Conservation (phyloP, 2,329 filamentous ascomycete species). For the Coniella lustricola region DNA sequence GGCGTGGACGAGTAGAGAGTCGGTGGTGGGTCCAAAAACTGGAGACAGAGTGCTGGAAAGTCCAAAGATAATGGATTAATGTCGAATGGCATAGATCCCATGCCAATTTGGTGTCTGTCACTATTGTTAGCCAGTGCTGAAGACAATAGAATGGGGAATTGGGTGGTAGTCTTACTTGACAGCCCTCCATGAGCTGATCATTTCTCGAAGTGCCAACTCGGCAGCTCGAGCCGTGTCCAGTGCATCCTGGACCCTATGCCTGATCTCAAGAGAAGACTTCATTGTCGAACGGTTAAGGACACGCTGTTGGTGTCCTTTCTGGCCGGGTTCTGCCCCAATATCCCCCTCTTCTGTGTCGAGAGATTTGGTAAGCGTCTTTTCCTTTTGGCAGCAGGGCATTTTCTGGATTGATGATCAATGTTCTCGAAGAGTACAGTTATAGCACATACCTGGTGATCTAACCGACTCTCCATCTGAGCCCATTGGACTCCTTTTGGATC, state of each 20-base stretch:
- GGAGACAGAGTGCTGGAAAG: conserved; percentile 78
- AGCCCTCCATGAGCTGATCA: conserved; percentile 73
- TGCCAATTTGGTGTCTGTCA: conserved; percentile 47
- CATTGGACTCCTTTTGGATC: conserved; percentile 31
- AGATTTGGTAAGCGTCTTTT: conserved; percentile 72
- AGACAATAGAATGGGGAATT: background rate
- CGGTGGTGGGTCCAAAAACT: conserved; percentile 71
- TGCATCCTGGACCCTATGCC: conserved; percentile 59
- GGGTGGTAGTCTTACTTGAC: conserved; percentile 61
- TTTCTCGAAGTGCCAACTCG: conserved; percentile 76
- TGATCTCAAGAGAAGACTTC: conserved; percentile 57
- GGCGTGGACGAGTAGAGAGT: conserved; percentile 78
- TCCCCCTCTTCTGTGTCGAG: conserved; percentile 36
- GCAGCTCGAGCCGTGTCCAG: conserved; percentile 75
- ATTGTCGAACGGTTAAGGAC: conserved; percentile 43
- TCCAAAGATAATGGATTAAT: conserved; percentile 82
- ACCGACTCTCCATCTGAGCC: conserved; percentile 31
- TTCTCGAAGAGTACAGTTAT: conserved; percentile 48
- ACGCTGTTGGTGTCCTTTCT: conserved; percentile 31
- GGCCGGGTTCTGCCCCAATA: conserved; percentile 28
- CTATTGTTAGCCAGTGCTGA: background rate
- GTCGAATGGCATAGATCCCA: conserved; percentile 56
- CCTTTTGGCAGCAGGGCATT: too few relatives aligned
- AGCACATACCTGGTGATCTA: conserved; percentile 30
- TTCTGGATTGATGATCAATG: too few relatives aligned